These are phyloP conservation scores for Chalciporus chontae DNA, from an alignment of 768 basidiomycete species.

Conservation along the genomic window DNA sequence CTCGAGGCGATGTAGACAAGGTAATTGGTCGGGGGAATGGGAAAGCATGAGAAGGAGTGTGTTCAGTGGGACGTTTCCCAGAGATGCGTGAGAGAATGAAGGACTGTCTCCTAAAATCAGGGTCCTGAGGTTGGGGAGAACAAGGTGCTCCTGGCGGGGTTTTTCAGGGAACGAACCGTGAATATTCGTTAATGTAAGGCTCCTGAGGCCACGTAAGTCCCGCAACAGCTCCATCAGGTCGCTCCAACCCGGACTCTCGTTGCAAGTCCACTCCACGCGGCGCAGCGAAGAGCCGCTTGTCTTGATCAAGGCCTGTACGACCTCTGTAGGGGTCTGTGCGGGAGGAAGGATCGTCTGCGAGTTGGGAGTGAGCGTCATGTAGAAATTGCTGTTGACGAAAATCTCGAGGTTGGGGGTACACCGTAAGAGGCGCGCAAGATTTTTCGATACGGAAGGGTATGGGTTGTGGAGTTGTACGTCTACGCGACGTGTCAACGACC, in stretches of 20 bases:
- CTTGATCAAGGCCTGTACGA: slow-evolving; percentile 33
- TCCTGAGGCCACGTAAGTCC: slow-evolving; percentile 32
- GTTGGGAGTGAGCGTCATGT: slow-evolving; percentile 21
- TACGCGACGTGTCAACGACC: slow-evolving; percentile 39
- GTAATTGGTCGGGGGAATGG: slow-evolving; percentile 33
- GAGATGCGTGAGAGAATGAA: slow-evolving; percentile 31
- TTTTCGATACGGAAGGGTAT: slow-evolving; percentile 15
- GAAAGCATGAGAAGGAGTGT: slow-evolving; percentile 37
- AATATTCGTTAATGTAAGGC: slow-evolving; percentile 41
- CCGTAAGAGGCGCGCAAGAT: slow-evolving; percentile 36
- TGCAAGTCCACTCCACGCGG: slow-evolving; percentile 44
- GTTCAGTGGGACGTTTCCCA: slow-evolving; percentile 38
- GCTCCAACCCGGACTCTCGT: slow-evolving; percentile 40
- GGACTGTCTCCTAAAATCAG: slow-evolving; percentile 38
- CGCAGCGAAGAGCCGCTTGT: slow-evolving; percentile 35
- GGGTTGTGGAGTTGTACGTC: slow-evolving; percentile 38
- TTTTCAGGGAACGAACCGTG: slow-evolving; percentile 29
- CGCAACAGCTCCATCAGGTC: slow-evolving; percentile 39
- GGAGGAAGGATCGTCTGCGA: slow-evolving; percentile 20
- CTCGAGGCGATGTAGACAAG: slow-evolving; percentile 41
- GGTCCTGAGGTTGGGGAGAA: slow-evolving; percentile 38
- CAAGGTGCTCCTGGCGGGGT: slow-evolving; percentile 20
- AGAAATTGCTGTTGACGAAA: slow-evolving; percentile 38
- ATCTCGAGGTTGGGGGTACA: slow-evolving; percentile 44
- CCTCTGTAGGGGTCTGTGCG: slow-evolving; percentile 28